Evolutionary conservation across 306 rosid species (phyloP).

Genomic region (Begonia peltatifolia): DNA sequence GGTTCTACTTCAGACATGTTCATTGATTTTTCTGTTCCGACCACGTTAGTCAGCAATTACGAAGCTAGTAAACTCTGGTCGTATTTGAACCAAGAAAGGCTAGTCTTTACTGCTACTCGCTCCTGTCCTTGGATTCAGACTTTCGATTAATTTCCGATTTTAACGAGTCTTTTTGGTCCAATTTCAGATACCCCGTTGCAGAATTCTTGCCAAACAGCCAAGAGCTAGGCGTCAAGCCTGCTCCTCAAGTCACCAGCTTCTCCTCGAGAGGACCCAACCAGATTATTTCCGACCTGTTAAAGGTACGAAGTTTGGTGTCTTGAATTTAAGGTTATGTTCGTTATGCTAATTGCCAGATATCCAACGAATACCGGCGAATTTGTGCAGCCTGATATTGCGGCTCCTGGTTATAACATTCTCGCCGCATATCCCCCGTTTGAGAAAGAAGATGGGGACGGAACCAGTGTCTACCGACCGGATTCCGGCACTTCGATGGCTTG

Average conservation of each 20-base stretch:
- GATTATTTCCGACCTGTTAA: neutral
- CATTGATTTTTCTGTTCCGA: neutral
- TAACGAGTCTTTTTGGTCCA: neutral
- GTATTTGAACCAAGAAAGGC: neutral
- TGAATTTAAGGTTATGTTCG: too few species aligned
- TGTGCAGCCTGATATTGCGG: constrained; percentile 3
- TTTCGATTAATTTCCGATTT: too few species aligned
- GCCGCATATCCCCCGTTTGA: neutral
- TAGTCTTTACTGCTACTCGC: too few species aligned
- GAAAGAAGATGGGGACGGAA: too few species aligned
- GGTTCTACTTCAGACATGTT: neutral
- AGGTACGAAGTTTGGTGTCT: neutral
- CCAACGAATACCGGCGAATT: neutral
- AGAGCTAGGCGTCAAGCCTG: neutral
- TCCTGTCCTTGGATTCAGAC: too few species aligned
- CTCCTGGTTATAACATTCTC: neutral
- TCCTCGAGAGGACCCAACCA: constrained; percentile 3
- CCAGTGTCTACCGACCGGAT: too few species aligned
- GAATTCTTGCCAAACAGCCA: neutral
- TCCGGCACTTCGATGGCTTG: constrained; percentile 10
- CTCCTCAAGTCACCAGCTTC: neutral
- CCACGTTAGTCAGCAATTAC: neutral
- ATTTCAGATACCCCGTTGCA: neutral
- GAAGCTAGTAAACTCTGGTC: neutral
- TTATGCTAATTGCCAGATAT: too few species aligned